phyloP scores from a whole-genome alignment of 768 basidiomycete species.

The Clitopilus hobsonii region DNA sequence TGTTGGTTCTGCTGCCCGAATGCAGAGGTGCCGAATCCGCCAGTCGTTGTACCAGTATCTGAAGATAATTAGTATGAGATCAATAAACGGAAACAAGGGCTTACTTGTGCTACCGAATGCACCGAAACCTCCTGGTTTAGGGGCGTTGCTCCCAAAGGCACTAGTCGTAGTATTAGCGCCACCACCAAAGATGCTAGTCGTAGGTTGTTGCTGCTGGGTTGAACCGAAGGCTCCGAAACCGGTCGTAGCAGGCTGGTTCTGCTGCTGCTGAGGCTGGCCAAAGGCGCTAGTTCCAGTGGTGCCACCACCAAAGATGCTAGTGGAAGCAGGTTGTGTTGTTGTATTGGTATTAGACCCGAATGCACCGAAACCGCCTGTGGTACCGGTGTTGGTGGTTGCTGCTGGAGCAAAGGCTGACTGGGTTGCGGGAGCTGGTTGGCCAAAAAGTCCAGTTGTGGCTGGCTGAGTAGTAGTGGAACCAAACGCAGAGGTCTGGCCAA shows the following conservation, averaged over 20 bases:
- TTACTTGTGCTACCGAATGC: constrained; percentile 13
- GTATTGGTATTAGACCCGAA: constrained; percentile 32
- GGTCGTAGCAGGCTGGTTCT: constrained; percentile 4
- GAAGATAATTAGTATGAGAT: neutral
- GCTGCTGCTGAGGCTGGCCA: constrained; percentile 7
- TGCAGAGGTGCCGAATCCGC: constrained; percentile 28
- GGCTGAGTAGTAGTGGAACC: constrained; percentile 42
- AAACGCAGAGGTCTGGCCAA: constrained; percentile 49
- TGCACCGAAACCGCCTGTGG: constrained; percentile 33
- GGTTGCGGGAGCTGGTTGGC: constrained; percentile 42
- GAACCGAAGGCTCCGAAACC: constrained; percentile 10
- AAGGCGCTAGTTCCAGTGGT: constrained; percentile 32
- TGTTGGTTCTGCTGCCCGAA: constrained; percentile 31
- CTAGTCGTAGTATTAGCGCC: neutral
- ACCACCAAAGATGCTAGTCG: neutral
- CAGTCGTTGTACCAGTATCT: constrained; percentile 13
- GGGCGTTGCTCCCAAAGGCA: constrained; percentile 7
- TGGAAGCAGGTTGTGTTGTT: constrained; percentile 19
- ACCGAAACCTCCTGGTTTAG: constrained; percentile 14
- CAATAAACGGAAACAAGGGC: neutral
- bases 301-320: constrained; percentile 32
- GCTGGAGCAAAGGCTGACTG: constrained; percentile 31
- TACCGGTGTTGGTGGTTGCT: constrained; percentile 22
- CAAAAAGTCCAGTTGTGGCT: constrained; percentile 40
- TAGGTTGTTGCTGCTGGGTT: neutral